Evolutionary conservation across 2,329 filamentous ascomycete genomes (phyloP), one percentile per base, ranked within the genome.

Genomic region (Sclerotinia glacialis): DNA sequence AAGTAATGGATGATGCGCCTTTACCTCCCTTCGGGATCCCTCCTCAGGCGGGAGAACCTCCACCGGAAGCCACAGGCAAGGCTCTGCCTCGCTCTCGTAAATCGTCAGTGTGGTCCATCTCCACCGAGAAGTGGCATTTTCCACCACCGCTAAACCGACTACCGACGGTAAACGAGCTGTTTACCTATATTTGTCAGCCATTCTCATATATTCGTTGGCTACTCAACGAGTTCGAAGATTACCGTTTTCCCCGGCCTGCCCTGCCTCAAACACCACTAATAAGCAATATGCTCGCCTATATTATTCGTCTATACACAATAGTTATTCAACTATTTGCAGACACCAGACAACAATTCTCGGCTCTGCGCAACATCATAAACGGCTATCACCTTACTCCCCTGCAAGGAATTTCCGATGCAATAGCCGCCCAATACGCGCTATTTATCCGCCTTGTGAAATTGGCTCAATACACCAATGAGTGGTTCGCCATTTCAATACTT

Each of bases 391-490:
- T 47, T 47, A 14, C 56, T 23, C 40, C 56, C 12, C 18, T 59
- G 7, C 42, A 14, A 59, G 40, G 26, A 4, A 34, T 47, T 14
- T n/a, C 11, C 6, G 56, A 59, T 46, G 56, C 26, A 59, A 16
- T n/a, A 47, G 7, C 2, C 34, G 18, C 11, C 21, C 26, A n/a
- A n/a, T 34, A 3, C 21, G 44, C 11, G 21, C 40, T 31, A 34
- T 2, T 23, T 47, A 3, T 23, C 34, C 42, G 18, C 18, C 4
- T 23, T 26, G 1, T 4, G 18, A n/a, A 31, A 5, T 5, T 31
- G 2, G 21, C n/a, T n/a, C 1, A 0, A 28, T 26, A 11, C 11
- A 18, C 16, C 26, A 5, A 2, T 16, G 1, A n/a, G 0, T 42
- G 5, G 5, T 59, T n/a, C 11, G 0, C 26, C 3, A 5, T n/a